Percentiles rank a stretch among this genome's conserved stretches.
Conservation (phyloP, 164 flowering plant genomes). For the Santalum album region DNA sequence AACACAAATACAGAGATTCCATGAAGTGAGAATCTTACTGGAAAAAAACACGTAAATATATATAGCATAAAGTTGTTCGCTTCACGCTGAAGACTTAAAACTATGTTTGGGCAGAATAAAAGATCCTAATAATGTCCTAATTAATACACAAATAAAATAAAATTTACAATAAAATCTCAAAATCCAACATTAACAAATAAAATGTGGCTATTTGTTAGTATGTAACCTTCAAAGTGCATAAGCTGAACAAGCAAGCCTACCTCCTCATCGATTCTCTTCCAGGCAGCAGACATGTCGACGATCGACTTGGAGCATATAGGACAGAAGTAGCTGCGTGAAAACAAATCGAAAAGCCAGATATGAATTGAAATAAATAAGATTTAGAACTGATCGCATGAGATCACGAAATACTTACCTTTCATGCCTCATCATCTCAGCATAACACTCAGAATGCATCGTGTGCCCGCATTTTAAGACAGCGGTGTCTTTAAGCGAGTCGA, state of each 20-base stretch:
- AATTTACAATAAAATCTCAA: too few species aligned
- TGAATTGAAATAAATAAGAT: too few species aligned
- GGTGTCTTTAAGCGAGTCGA: constrained; percentile 27
- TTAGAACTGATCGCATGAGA: too few species aligned
- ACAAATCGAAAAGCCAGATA: neutral
- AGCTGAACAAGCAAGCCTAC: constrained; percentile 4
- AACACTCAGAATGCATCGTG: constrained; percentile 29
- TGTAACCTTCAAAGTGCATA: neutral
- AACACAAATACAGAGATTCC: too few species aligned
- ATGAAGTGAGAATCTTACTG: too few species aligned
- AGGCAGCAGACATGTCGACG: constrained; percentile 19
- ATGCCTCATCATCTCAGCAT: constrained; percentile 13
- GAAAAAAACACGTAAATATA: too few species aligned
- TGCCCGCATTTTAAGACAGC: constrained; percentile 31
- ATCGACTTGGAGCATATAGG: constrained; percentile 39
- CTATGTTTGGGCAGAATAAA: too few species aligned
- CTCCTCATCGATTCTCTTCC: constrained; percentile 25
- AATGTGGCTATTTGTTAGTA: neutral
- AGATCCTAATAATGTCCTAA: too few species aligned
- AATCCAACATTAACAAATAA: too few species aligned
- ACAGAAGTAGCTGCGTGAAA: constrained; percentile 26
- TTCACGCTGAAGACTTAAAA: too few species aligned
- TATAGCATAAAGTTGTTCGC: too few species aligned
- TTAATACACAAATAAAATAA: too few species aligned
- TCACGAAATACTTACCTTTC: constrained; percentile 17